These are phyloP conservation scores for Mycena capillaripes DNA, from an alignment of 768 basidiomycete genomes.

Conservation along the genomic window DNA sequence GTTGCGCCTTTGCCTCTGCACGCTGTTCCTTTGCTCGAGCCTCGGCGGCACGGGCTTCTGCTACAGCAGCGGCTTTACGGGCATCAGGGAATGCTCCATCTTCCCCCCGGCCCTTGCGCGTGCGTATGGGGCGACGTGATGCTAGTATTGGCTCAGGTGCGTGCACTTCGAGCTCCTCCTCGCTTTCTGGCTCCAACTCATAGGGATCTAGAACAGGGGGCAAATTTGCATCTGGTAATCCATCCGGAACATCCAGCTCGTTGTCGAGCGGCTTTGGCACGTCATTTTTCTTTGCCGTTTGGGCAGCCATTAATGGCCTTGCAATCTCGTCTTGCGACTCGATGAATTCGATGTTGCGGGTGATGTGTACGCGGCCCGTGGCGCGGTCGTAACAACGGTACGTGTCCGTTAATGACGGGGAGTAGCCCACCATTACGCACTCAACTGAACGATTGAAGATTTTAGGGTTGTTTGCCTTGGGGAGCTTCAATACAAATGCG, in stretches of 20 bases:
- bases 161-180: not conserved
- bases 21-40: not conserved
- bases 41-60: not conserved
- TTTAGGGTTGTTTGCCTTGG: slow-evolving; percentile 6
- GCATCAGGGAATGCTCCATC: not conserved
- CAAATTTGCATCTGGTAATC: not conserved
- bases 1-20: not conserved
- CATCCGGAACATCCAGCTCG: not conserved
- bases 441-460: slow-evolving; percentile 17
- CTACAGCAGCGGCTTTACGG: slow-evolving; percentile 18
- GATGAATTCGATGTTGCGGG: slow-evolving; percentile 9
- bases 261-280: not conserved
- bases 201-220: not conserved
- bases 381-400: slow-evolving; percentile 1
- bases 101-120: not conserved
- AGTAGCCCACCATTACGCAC: slow-evolving; percentile 7
- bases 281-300: not conserved
- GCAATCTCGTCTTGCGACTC: not conserved
- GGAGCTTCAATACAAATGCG: not conserved
- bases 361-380: not conserved
- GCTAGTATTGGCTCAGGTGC: not conserved
- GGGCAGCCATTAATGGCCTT: not conserved
- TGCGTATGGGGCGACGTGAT: not conserved
- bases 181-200: not conserved
- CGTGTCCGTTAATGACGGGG: not conserved